Base-by-base conservation (phyloP, 345 rosid species). In the Arabidopsis suecica region DNA sequence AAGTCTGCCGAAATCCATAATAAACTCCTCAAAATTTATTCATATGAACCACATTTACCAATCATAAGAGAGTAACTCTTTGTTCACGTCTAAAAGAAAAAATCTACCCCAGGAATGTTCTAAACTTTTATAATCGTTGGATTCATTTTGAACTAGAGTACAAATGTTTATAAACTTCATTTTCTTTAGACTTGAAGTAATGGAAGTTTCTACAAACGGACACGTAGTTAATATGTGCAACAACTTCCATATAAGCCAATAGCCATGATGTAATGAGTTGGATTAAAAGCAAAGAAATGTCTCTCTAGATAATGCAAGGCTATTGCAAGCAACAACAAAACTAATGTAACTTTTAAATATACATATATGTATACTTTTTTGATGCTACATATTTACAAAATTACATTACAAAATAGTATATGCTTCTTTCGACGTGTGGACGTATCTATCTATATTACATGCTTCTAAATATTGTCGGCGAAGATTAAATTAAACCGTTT, bases 271-370 rank as follows among this genome's bases (percentile, higher is more conserved):
- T 63, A 55, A 45, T 69, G 58, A 56, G 56, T 76, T 76, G 71
- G 71, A 76, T 69, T 69, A 76, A 76, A 76, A 69, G 80, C 75
- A 69, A 76, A 69, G 75, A 69, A 44, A 76, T 51, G 65, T 36
- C 51, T 36, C 59, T 50, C 9, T 50, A 18, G 40, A 54, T 76
- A 37, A 62, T 73, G 61, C 68, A 68, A 75, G 54, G 8, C 41
- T 20, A 20, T 20, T 20, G 22, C 22, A 20, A 20, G 22, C 22
- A 20, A 20, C 22, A 20, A 68, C 79, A 44, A 69, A 61, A 62
- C 53, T 28, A 45, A 62, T 70, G 45, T 69, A 64, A 44, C 49
- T 44, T 59, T 69, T 32, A 9, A n/a, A 68, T 67, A 41, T 25
- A 5, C 34, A 18, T 25, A 5, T 58, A 18, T 11, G 16, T 44